A percentile compares a stretch with the other conserved stretches of the same genome.
These are phyloP conservation scores for Xylariaceae sp. DNA, from an alignment of 2,329 filamentous ascomycete genomes.

Conservation along the genomic window DNA sequence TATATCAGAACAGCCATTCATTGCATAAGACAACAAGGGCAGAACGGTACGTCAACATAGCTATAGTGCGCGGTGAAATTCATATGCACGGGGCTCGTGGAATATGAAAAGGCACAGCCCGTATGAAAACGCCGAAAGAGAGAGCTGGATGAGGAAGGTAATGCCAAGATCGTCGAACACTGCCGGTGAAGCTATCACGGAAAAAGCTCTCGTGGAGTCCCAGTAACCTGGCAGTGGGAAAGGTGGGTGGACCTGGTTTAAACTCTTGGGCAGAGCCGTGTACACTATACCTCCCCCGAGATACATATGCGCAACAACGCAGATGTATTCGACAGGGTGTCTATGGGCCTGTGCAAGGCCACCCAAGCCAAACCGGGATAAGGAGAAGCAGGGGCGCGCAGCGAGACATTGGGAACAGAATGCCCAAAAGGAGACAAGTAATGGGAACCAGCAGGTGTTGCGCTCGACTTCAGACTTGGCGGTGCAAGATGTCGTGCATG, in stretches of 20 bases:
- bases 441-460: slow-evolving; percentile 13
- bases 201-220: slow-evolving; percentile 8
- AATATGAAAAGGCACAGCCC: neutral
- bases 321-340: slow-evolving; percentile 4
- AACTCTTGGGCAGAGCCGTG: slow-evolving; percentile 18
- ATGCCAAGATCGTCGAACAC: slow-evolving; percentile 7
- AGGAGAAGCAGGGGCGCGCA: slow-evolving; percentile 5
- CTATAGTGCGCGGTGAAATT: slow-evolving; percentile 18
- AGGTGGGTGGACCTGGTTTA: slow-evolving; percentile 13
- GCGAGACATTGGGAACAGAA: slow-evolving; percentile 5
- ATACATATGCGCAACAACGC: slow-evolving; percentile 2
- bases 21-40: slow-evolving; percentile 15
- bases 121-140: neutral
- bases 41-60: slow-evolving; percentile 20
- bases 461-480: slow-evolving; percentile 11
- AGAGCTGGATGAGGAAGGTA: neutral
- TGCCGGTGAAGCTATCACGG: slow-evolving; percentile 22
- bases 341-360: slow-evolving; percentile 9
- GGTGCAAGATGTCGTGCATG: slow-evolving; percentile 12
- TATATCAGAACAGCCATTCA: slow-evolving; percentile 19
- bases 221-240: slow-evolving; percentile 18
- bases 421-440: slow-evolving; percentile 8
- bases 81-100: neutral
- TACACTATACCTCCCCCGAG: slow-evolving; percentile 1
- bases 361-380: slow-evolving; percentile 7